A percentile compares a stretch with the other conserved stretches of the same genome.
Conservation (phyloP, 1,284 basidiomycete genomes). For the Pyrrhoderma noxium region DNA sequence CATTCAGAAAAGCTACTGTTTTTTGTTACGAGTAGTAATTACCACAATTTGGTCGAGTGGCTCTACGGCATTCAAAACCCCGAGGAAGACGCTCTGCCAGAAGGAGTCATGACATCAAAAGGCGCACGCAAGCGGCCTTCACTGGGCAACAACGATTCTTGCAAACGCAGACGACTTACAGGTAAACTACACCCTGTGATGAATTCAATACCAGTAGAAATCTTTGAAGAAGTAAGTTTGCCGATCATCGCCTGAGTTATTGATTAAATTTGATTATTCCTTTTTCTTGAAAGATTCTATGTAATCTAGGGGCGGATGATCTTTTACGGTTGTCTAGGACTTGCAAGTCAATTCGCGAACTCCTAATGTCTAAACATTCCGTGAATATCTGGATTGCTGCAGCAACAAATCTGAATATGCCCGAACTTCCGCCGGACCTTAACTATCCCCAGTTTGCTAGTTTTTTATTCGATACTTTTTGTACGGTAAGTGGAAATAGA, state of each 20-base stretch:
- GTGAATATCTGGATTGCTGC: constrained; percentile 1
- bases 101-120: too few relatives aligned
- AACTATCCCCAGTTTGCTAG: constrained; percentile 5
- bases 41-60: too few relatives aligned
- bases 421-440: constrained; percentile 6
- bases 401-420: background rate
- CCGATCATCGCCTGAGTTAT: background rate
- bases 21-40: too few relatives aligned
- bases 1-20: too few relatives aligned
- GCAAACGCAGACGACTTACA: background rate
- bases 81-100: too few relatives aligned
- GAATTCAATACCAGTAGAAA: constrained; percentile 3
- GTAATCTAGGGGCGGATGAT: background rate
- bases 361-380: constrained; percentile 9
- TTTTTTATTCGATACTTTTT: constrained; percentile 6
- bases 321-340: constrained; percentile 4
- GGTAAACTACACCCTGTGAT: constrained; percentile 2
- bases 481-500: background rate
- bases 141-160: too few relatives aligned
- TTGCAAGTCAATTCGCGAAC: background rate
- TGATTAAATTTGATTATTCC: background rate
- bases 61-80: too few relatives aligned
- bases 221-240: constrained; percentile 9
- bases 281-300: background rate
- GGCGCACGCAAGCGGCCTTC: too few relatives aligned